Base-by-base conservation (phyloP, 164 flowering plant species). In the Nelumbo lutea region DNA sequence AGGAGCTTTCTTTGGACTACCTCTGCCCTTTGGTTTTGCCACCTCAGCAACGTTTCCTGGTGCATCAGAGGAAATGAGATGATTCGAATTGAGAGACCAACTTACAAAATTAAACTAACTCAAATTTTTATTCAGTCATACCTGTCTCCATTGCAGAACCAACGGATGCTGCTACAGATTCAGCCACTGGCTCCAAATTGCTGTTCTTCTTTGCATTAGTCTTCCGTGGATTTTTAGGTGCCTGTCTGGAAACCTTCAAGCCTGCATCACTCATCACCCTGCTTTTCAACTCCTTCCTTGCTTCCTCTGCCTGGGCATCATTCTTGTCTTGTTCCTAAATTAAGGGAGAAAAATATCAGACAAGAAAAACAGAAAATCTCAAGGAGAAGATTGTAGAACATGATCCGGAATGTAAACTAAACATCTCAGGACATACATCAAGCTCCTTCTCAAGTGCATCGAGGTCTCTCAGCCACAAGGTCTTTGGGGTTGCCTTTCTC, bases 391-490 rank as follows among this genome's bases (percentile, higher is more conserved):
- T 2, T 3, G 42, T 3, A 70, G 4, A 14, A 52, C 27, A 10
- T 0, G 38, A 13, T 51, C 9, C 61, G 1, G 62, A 13, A 13
- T 3, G 14, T 39, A 2, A 2, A 51, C 9, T 58, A 65, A 58
- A 41, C 1, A 3, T 46, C 69, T 7, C 4, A 1, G 46, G 45
- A 13, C 85, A 43, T 83, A 90, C 96, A 75, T 89, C 86, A 46
- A 89, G 90, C 72, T 84, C 75, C 42, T 3, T 66, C 51, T 88
- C 86, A 14, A 95, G 84, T 44, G 79, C 82, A 61, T 88, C 93
- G 9, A 96, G 89, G 83, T 96, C 99, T 68, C 72, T 88, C 48
- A 72, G 4, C 99, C 99, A 96, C 69, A 96, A 67, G 15, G 83
- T 62, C 73, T 72, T 77, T 42, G 88, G 82, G 5, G 96, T 81